Percentiles rank a stretch among this genome's conserved stretches.
Conservation (phyloP, 1,284 basidiomycete genomes). For the Naganishia sp. region DNA sequence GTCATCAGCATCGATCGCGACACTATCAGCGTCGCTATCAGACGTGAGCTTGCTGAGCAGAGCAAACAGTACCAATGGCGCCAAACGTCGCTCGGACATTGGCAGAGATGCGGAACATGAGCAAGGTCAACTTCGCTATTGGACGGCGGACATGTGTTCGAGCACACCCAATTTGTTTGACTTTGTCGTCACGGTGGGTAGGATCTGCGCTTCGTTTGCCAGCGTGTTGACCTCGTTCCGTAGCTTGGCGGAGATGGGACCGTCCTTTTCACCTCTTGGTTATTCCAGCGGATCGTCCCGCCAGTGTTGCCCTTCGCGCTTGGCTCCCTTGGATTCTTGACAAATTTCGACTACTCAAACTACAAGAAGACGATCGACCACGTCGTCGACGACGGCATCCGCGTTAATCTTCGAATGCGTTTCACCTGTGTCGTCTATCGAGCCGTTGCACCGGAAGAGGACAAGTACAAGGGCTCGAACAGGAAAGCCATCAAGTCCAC, state of each 20-base stretch:
- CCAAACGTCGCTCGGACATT: slow-evolving; percentile 32
- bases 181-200: slow-evolving; percentile 89
- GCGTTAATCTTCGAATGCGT: slow-evolving; percentile 97
- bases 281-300: slow-evolving; percentile 97
- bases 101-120: slow-evolving; percentile 50
- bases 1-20: slow-evolving; percentile 46
- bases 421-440: slow-evolving; percentile 99
- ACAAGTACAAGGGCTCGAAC: slow-evolving; percentile 55
- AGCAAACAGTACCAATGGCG: slow-evolving; percentile 41
- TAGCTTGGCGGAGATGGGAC: slow-evolving; percentile 97
- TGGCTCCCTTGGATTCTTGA: slow-evolving; percentile 97
- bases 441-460: slow-evolving; percentile 69
- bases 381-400: slow-evolving; percentile 88
- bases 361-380: slow-evolving; percentile 85
- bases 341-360: slow-evolving; percentile 93
- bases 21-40: slow-evolving; percentile 43
- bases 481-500: slow-evolving; percentile 85
- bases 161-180: slow-evolving; percentile 91
- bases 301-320: slow-evolving; percentile 96
- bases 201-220: neutral
- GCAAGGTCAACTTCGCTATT: slow-evolving; percentile 92
- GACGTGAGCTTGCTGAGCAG: slow-evolving; percentile 33
- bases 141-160: slow-evolving; percentile 96
- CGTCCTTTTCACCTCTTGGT: slow-evolving; percentile 97
- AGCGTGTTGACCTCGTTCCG: neutral